phyloP scores from a whole-genome alignment of 2,329 filamentous ascomycete genomes.

The Akanthomyces dipterigenus region DNA sequence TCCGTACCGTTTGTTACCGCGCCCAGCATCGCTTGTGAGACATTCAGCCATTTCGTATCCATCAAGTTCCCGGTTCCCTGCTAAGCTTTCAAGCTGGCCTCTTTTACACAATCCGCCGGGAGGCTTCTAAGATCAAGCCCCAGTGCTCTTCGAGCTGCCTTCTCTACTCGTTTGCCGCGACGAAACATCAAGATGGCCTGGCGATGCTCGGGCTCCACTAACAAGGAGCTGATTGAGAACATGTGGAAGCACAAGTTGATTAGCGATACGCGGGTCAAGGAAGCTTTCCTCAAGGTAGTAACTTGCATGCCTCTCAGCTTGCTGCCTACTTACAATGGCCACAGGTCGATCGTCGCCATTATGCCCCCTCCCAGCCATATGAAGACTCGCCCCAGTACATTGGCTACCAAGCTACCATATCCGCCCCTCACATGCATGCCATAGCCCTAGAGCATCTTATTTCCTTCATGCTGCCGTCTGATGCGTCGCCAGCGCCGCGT shows the following conservation, averaged over 20 bases:
- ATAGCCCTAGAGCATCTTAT: conserved; percentile 45
- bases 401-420: conserved; percentile 50
- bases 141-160: conserved; percentile 4
- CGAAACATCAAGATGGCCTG: conserved; percentile 66
- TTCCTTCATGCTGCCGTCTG: conserved; percentile 33
- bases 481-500: conserved; percentile 33
- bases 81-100: conserved; percentile 1
- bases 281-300: conserved; percentile 69
- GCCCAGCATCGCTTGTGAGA: not conserved
- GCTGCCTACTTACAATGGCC: conserved; percentile 4
- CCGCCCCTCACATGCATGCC: conserved; percentile 56
- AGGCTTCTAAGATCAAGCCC: not conserved
- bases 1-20: not conserved
- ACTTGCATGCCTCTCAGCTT: not conserved
- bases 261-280: conserved; percentile 60
- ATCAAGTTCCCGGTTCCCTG: not conserved
- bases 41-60: not conserved
- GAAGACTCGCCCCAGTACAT: conserved; percentile 49
- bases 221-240: conserved; percentile 71
- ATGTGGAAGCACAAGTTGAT: conserved; percentile 67
- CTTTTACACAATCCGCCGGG: not conserved
- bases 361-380: conserved; percentile 66
- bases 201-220: conserved; percentile 71
- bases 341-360: conserved; percentile 83
- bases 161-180: conserved; percentile 3